These are phyloP conservation scores for Fomes fomentarius DNA, from an alignment of 1,284 basidiomycete genomes.

Conservation along the genomic window DNA sequence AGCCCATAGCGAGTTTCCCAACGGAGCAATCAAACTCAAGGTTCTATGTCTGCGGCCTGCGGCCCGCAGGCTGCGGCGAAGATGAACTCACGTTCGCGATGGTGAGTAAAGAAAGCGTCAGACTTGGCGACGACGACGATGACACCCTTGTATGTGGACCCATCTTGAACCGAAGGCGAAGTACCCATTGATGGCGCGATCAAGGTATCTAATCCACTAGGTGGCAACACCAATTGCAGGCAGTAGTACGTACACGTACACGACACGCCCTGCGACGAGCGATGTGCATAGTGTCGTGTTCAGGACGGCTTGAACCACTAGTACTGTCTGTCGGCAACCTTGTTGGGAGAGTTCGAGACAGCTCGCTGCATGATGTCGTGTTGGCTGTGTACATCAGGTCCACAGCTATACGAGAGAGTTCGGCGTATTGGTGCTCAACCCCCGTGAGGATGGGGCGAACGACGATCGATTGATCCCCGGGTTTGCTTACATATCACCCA, in stretches of 20 bases:
- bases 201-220: background rate
- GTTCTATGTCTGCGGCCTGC: too few relatives aligned
- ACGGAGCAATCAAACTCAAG: too few relatives aligned
- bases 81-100: conserved; percentile 5
- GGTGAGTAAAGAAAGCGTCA: conserved; percentile 11
- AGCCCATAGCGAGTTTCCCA: too few relatives aligned
- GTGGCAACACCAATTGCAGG: background rate
- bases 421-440: too few relatives aligned
- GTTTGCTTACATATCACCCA: conserved; percentile 17
- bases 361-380: background rate
- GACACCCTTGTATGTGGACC: conserved; percentile 3
- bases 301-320: background rate
- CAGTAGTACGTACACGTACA: background rate
- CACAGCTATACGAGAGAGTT: background rate
- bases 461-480: too few relatives aligned
- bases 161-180: conserved; percentile 2
- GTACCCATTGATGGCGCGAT: conserved; percentile 9
- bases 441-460: too few relatives aligned
- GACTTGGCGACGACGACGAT: conserved; percentile 13
- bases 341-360: conserved; percentile 11
- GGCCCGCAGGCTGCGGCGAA: background rate
- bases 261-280: conserved; percentile 11
- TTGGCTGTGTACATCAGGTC: conserved; percentile 5
- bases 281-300: conserved; percentile 10
- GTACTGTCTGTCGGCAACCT: conserved; percentile 4